phyloP scores from a whole-genome alignment of 345 rosid species.

The Laguncularia racemosa region DNA sequence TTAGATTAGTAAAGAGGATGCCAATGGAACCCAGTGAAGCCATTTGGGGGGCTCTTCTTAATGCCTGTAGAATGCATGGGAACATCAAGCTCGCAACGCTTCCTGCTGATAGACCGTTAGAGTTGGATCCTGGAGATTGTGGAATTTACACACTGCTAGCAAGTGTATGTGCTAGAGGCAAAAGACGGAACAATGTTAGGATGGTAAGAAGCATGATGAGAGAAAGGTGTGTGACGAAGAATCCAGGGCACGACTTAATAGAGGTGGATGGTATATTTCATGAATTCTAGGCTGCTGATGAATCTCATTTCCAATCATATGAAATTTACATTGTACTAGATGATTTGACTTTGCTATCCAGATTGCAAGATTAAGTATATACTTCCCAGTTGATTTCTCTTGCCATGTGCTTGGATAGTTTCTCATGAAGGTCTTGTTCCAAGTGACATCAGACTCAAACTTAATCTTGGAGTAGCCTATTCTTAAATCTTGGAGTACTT shows the following conservation, averaged over 20 bases:
- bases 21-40: conserved; percentile 30
- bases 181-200: conserved; percentile 26
- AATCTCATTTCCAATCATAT: conserved; percentile 17
- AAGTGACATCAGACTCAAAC: too few relatives aligned
- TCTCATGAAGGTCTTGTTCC: too few relatives aligned
- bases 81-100: conserved; percentile 24
- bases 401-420: too few relatives aligned
- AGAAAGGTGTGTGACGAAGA: conserved; percentile 26
- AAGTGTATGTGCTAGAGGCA: conserved; percentile 14
- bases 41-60: conserved; percentile 37
- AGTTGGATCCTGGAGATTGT: conserved; percentile 31
- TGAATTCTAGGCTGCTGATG: conserved; percentile 29
- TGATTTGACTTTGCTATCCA: conserved; percentile 11
- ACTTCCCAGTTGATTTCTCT: too few relatives aligned
- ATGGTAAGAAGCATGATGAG: conserved; percentile 26
- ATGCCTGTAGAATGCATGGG: conserved; percentile 27
- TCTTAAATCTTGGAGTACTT: too few relatives aligned
- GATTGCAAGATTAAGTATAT: not conserved
- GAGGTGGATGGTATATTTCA: conserved; percentile 27
- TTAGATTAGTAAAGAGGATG: conserved; percentile 19
- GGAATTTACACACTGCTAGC: conserved; percentile 28
- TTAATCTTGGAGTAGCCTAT: too few relatives aligned
- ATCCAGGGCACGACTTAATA: conserved; percentile 32
- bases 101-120: conserved; percentile 18
- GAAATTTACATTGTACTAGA: conserved; percentile 15